phyloP scores from a whole-genome alignment of 2,329 filamentous ascomycete genomes.

The Cercospora zeina region DNA sequence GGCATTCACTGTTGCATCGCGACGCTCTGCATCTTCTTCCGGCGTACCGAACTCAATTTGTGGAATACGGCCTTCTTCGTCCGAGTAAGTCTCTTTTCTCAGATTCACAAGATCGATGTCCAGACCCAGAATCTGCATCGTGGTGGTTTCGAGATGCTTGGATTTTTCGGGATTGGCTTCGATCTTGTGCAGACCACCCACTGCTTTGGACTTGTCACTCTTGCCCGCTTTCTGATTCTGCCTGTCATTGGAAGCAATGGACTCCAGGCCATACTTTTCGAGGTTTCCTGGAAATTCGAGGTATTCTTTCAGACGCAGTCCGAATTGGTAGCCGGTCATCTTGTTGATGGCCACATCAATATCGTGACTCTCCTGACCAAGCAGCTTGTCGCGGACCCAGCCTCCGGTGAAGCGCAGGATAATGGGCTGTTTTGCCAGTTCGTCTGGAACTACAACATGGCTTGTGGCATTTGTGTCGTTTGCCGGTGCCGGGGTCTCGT shows the following conservation, averaged over 20 bases:
- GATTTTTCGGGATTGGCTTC: constrained; percentile 92
- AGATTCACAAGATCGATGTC: constrained; percentile 95
- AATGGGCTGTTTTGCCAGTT: constrained; percentile 50
- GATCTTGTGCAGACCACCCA: constrained; percentile 82
- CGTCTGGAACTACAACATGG: constrained; percentile 45
- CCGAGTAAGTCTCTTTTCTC: constrained; percentile 83
- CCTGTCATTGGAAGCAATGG: constrained; percentile 41
- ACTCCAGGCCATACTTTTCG: constrained; percentile 59
- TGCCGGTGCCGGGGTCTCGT: constrained; percentile 43
- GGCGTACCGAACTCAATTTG: constrained; percentile 92
- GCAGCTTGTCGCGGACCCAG: constrained; percentile 83
- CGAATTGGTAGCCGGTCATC: constrained; percentile 79
- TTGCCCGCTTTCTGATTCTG: constrained; percentile 44
- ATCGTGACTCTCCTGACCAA: constrained; percentile 71
- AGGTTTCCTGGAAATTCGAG: constrained; percentile 62
- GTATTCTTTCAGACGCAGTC: constrained; percentile 66
- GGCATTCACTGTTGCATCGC: constrained; percentile 92
- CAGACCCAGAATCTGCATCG: constrained; percentile 77
- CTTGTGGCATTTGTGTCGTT: constrained; percentile 25
- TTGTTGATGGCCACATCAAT: constrained; percentile 83
- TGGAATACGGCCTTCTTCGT: constrained; percentile 79
- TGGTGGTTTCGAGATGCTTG: constrained; percentile 91
- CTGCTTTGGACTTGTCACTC: constrained; percentile 55
- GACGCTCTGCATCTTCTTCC: constrained; percentile 81
- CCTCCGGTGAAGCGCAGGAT: constrained; percentile 78